Evolutionary conservation across 2,329 filamentous ascomycete species (phyloP).

Genomic region (Monilinia laxa): DNA sequence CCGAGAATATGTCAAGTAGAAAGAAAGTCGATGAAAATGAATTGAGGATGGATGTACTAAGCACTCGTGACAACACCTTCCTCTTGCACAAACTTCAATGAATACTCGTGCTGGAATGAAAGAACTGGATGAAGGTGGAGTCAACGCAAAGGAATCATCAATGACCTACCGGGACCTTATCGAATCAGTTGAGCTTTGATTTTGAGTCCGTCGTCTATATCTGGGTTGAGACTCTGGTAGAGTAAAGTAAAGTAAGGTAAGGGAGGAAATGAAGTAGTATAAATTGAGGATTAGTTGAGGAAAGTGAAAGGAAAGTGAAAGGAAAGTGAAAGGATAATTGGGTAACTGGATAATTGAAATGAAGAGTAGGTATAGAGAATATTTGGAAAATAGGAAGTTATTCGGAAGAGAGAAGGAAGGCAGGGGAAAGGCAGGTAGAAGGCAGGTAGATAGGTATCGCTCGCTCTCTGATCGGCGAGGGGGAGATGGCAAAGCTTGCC

Average conservation of each 20-base stretch:
- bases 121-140: conserved; percentile 8
- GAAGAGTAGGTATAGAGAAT: background rate
- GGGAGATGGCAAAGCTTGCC: conserved; percentile 21
- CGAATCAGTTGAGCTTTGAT: conserved; percentile 6
- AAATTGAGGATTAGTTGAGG: background rate
- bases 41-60: background rate
- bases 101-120: background rate
- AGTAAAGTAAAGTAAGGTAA: no score
- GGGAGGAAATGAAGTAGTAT: background rate
- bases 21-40: background rate
- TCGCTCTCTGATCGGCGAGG: conserved; percentile 10
- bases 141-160: background rate
- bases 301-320: background rate
- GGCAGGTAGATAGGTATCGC: no score
- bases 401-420: background rate
- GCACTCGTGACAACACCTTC: background rate
- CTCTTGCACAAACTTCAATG: conserved; percentile 1
- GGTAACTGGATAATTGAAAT: background rate
- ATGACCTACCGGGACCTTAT: conserved; percentile 4
- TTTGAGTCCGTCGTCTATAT: background rate
- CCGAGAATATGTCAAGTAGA: background rate
- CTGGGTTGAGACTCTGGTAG: background rate
- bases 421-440: no score
- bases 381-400: background rate
- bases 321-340: background rate